Percentiles rank a stretch among this genome's conserved stretches.
These are phyloP conservation scores for Aspergillus indologenus DNA, from an alignment of 495 filamentous ascomycete genomes.

Conservation along the genomic window DNA sequence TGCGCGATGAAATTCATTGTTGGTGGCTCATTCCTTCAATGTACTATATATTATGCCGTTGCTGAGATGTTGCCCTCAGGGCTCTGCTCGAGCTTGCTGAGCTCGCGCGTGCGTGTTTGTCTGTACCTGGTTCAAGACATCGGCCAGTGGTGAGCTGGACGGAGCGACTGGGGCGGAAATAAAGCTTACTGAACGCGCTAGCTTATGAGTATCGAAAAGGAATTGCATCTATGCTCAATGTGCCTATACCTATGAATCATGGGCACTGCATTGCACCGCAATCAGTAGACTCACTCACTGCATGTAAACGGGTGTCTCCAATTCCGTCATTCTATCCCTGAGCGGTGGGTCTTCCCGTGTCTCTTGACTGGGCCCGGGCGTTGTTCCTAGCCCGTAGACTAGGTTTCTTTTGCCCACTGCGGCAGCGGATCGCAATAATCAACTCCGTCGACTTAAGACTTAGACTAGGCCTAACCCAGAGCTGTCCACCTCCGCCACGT, in stretches of 20 bases:
- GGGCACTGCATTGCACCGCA: background rate
- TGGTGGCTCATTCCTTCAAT: slow-evolving; percentile 62
- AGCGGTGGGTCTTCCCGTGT: slow-evolving; percentile 4
- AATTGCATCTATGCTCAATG: background rate
- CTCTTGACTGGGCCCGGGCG: slow-evolving; percentile 5
- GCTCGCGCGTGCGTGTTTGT: slow-evolving; percentile 49
- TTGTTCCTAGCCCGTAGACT: too few species aligned
- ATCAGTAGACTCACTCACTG: too few species aligned
- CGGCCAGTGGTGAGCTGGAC: slow-evolving; percentile 51
- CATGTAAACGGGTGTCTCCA: background rate
- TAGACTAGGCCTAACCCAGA: slow-evolving; percentile 4
- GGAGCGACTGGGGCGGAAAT: slow-evolving; percentile 36
- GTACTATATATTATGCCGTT: slow-evolving; percentile 63
- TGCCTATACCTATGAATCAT: background rate
- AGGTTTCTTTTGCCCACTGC: slow-evolving; percentile 17
- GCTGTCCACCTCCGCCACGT: slow-evolving; percentile 23
- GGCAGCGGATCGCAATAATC: slow-evolving; percentile 21
- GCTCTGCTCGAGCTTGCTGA: slow-evolving; percentile 40
- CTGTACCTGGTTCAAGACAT: slow-evolving; percentile 38
- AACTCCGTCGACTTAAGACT: background rate
- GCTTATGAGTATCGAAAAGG: too few species aligned
- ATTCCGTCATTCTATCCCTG: slow-evolving; percentile 1
- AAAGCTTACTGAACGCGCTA: background rate
- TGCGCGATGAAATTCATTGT: slow-evolving; percentile 41
- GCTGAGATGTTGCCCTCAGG: slow-evolving; percentile 47